Evolutionary conservation across 495 filamentous ascomycete genomes (phyloP), one percentile per base, ranked within the genome.

Genomic region (Arthonia radiata): DNA sequence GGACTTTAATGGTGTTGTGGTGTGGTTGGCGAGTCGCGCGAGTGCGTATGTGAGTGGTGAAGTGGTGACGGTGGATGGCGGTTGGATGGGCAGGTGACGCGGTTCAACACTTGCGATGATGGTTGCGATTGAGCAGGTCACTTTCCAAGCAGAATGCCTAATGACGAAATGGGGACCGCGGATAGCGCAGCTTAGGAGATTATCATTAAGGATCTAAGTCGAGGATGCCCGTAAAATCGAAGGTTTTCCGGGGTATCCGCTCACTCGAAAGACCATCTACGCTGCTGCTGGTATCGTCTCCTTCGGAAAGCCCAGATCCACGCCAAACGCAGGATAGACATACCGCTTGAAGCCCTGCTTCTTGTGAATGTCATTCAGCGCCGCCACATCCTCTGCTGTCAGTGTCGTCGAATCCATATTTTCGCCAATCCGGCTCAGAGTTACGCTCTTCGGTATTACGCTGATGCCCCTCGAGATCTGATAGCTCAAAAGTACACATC

Each of bases 31-130:
- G 9, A 69, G 70, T 45, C 56, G 47, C 40, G 75, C 71, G 17
- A 77, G 75, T 38, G 59, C 47, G 15, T 91, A 91, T 54, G 72
- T 93, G 7, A 74, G 59, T 30, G 82, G 81, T 1, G 74, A 83
- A 39, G 53, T 74, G 1, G 33, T 91, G 32, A 67, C 73, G 4
- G 76, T 92, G 24, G 81, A 92, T 53, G 82, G 82, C 15, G 81
- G 82, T 18, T 90, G 81, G 79, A 89, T 91, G 80, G n/a, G n/a
- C n/a, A n/a, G n/a, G n/a, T n/a, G n/a, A n/a, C n/a, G n/a, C n/a
- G n/a, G n/a, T n/a, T n/a, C n/a, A n/a, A n/a, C n/a, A n/a, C n/a
- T n/a, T n/a, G n/a, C n/a, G n/a, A n/a, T n/a, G n/a, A n/a, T n/a
- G n/a, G n/a, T n/a, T n/a, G n/a, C n/a, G n/a, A n/a, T n/a, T n/a